Evolutionary conservation across 306 rosid genomes (phyloP).

Genomic region (Betula pendula): DNA sequence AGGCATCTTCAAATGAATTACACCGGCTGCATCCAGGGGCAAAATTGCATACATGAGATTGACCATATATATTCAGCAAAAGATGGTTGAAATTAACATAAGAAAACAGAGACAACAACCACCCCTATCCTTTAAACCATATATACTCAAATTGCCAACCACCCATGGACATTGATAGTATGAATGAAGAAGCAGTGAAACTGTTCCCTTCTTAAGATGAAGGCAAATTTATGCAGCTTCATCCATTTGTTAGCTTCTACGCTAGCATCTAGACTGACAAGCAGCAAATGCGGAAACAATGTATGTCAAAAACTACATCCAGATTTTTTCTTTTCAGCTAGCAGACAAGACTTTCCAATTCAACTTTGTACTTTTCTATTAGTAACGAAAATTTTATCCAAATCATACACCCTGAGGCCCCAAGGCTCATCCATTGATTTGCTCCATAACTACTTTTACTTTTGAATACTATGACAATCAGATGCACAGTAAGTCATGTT

Average conservation of each 20-base stretch:
- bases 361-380: background rate
- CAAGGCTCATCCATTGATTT: background rate
- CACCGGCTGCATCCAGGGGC: conserved; percentile 64
- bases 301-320: background rate
- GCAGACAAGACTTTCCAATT: background rate
- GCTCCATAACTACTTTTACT: background rate
- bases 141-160: background rate
- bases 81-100: background rate
- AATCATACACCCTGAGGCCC: background rate
- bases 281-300: background rate
- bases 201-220: background rate
- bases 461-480: background rate
- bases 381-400: background rate
- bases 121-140: background rate
- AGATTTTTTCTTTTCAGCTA: background rate
- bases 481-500: background rate
- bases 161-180: background rate
- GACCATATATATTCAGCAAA: background rate
- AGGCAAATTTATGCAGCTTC: conserved; percentile 2
- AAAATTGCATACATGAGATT: conserved; percentile 26
- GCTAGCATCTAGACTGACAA: background rate
- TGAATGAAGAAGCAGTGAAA: background rate
- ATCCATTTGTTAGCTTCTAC: background rate
- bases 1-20: conserved; percentile 76
- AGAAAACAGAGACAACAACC: background rate